These are phyloP conservation scores for Trichoderma koningiopsis DNA, from an alignment of 2,329 filamentous ascomycete genomes.

Conservation along the genomic window DNA sequence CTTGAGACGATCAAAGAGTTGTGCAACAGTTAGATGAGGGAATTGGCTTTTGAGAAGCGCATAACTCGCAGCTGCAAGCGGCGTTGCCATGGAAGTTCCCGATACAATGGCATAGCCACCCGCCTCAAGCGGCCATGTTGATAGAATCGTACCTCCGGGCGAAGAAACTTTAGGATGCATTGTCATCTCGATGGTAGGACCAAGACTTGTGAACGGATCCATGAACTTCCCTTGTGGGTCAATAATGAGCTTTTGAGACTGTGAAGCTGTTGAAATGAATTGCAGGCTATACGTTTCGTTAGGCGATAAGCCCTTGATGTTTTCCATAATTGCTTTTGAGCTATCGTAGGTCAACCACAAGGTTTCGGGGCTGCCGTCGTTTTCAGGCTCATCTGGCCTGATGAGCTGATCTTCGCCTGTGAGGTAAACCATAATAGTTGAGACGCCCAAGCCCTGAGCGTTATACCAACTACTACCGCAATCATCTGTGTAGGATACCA, in stretches of 20 bases:
- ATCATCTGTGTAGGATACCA: neutral
- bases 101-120: neutral
- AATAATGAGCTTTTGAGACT: neutral
- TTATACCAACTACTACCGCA: neutral
- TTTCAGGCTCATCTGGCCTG: neutral
- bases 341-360: neutral
- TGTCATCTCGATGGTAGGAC: neutral
- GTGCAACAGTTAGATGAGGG: neutral
- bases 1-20: neutral
- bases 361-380: neutral
- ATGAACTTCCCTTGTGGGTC: neutral
- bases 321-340: neutral
- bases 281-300: neutral
- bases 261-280: neutral
- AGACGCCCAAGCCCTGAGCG: neutral
- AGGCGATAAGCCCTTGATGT: neutral
- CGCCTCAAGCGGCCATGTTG: neutral
- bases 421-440: neutral
- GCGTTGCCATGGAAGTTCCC: neutral
- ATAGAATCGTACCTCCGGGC: neutral
- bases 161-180: neutral
- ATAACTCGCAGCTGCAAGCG: neutral
- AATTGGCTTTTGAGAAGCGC: neutral
- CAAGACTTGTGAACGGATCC: neutral
- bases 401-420: neutral